phyloP scores from a whole-genome alignment of 2,329 filamentous ascomycete genomes.

The Trichoderma guizhouense region DNA sequence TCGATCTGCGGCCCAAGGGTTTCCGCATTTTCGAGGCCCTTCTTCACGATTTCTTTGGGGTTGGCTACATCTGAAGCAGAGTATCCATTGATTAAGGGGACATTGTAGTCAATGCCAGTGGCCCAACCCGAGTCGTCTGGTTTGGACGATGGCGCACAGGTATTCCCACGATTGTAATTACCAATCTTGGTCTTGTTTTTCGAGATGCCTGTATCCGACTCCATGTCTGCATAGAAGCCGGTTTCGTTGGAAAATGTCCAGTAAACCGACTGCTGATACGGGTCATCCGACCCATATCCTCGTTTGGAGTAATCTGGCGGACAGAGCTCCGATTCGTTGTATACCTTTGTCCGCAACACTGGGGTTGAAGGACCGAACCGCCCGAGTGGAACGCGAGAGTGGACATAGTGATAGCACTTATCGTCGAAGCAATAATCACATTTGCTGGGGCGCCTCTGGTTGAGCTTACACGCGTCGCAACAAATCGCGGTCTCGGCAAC shows the following conservation, averaged over 20 bases:
- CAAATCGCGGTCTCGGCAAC: neutral
- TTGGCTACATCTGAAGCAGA: neutral
- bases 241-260: neutral
- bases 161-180: neutral
- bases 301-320: constrained; percentile 6
- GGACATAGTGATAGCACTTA: neutral
- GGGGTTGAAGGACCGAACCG: neutral
- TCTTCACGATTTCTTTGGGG: neutral
- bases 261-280: neutral
- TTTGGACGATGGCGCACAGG: neutral
- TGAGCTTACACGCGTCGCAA: neutral
- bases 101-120: neutral
- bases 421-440: neutral
- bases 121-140: neutral
- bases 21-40: neutral
- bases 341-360: neutral
- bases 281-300: neutral
- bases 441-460: neutral
- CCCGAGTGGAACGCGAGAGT: neutral
- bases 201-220: neutral
- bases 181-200: neutral
- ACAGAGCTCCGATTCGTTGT: neutral
- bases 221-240: neutral
- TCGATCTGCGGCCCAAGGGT: neutral
- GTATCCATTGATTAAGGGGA: neutral